Evolutionary conservation across 371 early-diverging fungal genomes (phyloP).

Genomic region (Rhizoclosmatium hyalinum): DNA sequence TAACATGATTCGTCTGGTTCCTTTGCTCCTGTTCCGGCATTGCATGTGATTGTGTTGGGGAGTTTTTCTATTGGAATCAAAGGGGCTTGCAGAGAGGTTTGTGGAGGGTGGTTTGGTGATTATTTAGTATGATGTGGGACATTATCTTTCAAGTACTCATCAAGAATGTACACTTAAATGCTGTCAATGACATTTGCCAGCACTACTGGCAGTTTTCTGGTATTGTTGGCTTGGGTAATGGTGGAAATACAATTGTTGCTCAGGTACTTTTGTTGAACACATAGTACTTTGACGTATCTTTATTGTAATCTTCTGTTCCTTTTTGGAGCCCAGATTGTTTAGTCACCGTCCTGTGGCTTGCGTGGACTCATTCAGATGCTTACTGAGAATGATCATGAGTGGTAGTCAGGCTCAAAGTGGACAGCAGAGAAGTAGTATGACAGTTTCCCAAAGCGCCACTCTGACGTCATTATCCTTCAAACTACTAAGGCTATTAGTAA

Average conservation of each 20-base stretch:
- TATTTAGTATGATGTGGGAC: constrained; percentile 48
- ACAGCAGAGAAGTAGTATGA: no score
- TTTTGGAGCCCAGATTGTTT: no score
- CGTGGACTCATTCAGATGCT: no score
- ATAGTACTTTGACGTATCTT: constrained; percentile 19
- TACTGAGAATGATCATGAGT: no score
- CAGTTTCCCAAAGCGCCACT: no score
- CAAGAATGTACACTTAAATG: constrained; percentile 4
- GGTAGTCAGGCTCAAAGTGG: no score
- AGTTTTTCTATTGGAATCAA: constrained; percentile 56
- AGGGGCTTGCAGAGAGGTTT: constrained; percentile 49
- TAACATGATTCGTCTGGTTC: no score
- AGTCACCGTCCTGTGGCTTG: no score
- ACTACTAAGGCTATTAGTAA: no score
- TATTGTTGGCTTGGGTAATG: constrained; percentile 22
- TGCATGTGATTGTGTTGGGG: constrained; percentile 72
- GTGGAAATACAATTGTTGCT: constrained; percentile 17
- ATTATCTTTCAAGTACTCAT: constrained; percentile 69
- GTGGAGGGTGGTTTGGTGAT: neutral
- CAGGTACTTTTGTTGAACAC: constrained; percentile 4
- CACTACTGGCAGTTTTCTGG: constrained; percentile 13
- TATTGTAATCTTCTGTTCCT: neutral
- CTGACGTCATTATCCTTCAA: no score
- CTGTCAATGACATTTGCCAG: constrained; percentile 18
- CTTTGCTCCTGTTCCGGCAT: constrained; percentile 51